phyloP scores from a whole-genome alignment of 768 basidiomycete species.

The Tubosaeta sp. region DNA sequence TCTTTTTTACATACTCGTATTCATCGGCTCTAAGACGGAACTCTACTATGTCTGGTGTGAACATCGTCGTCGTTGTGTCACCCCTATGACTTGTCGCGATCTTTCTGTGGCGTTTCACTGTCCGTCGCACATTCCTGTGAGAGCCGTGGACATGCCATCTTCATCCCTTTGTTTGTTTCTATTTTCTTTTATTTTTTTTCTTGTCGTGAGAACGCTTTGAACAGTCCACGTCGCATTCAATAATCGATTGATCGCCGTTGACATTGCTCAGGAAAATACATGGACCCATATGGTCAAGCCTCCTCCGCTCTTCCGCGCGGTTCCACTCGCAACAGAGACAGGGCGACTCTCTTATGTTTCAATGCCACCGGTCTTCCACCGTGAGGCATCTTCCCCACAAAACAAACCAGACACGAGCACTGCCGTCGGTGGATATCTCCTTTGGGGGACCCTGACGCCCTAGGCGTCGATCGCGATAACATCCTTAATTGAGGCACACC shows the following conservation, averaged over 20 bases:
- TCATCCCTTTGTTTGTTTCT: constrained; percentile 12
- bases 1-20: constrained; percentile 29
- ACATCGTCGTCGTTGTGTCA: constrained; percentile 1
- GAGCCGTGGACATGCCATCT: not conserved
- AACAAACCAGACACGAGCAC: constrained; percentile 5
- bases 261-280: constrained; percentile 29
- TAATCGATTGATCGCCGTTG: constrained; percentile 31
- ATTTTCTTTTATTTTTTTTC: constrained; percentile 13
- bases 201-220: not conserved
- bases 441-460: not conserved
- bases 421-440: constrained; percentile 46
- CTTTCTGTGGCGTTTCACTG: constrained; percentile 18
- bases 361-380: not conserved
- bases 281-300: constrained; percentile 29
- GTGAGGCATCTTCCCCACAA: constrained; percentile 15
- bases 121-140: constrained; percentile 11
- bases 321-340: constrained; percentile 15
- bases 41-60: constrained; percentile 11
- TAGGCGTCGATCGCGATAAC: constrained; percentile 30
- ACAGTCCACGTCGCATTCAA: constrained; percentile 27
- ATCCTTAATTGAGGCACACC: constrained; percentile 24
- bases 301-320: constrained; percentile 20
- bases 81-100: constrained; percentile 10
- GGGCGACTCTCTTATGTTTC: constrained; percentile 9
- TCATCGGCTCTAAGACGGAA: constrained; percentile 30